A percentile compares a stretch with the other conserved stretches of the same genome.
Evolutionary conservation across 345 rosid genomes (phyloP).

Genomic region (Camelina sativa): DNA sequence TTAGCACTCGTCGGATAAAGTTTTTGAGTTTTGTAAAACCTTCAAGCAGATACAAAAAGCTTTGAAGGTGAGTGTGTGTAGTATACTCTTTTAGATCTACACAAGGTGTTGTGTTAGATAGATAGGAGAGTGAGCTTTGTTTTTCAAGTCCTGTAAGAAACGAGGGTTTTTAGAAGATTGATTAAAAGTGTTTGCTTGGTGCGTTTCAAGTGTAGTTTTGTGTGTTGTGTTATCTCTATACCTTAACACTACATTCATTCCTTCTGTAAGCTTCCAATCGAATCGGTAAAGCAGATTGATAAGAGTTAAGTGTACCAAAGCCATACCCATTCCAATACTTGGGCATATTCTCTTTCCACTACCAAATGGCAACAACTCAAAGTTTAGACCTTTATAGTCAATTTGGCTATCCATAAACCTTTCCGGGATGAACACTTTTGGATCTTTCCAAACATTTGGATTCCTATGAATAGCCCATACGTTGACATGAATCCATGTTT

Average conservation of each 20-base stretch:
- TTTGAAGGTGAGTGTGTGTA: too few relatives aligned
- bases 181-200: too few relatives aligned
- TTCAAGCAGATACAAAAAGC: too few relatives aligned
- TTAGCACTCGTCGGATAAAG: too few relatives aligned
- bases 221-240: too few relatives aligned
- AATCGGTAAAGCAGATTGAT: constrained; percentile 49
- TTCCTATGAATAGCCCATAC: constrained; percentile 16
- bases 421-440: constrained; percentile 33
- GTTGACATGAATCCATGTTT: constrained; percentile 30
- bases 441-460: constrained; percentile 37
- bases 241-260: constrained; percentile 20
- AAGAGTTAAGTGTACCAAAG: constrained; percentile 46
- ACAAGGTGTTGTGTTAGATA: too few relatives aligned
- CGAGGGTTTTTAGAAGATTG: too few relatives aligned
- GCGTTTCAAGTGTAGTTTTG: too few relatives aligned
- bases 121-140: too few relatives aligned
- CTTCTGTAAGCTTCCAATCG: constrained; percentile 55
- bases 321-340: constrained; percentile 45
- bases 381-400: constrained; percentile 58
- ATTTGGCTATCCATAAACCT: constrained; percentile 32
- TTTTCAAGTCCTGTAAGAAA: too few relatives aligned
- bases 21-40: too few relatives aligned
- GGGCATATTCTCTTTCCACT: constrained; percentile 71
- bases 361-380: constrained; percentile 62
- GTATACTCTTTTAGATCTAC: too few relatives aligned